Evolutionary conservation across 345 rosid genomes (phyloP).

Genomic region (Brassica juncea): DNA sequence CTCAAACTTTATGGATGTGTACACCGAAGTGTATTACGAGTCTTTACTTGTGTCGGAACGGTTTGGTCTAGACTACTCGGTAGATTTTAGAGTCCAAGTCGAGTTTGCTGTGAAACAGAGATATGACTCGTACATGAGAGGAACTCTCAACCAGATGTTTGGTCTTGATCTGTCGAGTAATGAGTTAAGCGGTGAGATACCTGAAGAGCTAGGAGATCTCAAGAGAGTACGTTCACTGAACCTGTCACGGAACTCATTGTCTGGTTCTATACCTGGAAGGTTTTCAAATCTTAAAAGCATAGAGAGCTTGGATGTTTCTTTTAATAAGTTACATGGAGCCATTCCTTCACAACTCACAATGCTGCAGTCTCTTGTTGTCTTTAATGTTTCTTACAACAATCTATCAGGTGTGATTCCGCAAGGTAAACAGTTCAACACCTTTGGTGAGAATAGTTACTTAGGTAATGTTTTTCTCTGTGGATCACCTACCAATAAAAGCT

Average conservation of each 20-base stretch:
- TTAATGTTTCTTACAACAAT: conserved; percentile 32
- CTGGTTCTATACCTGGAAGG: conserved; percentile 24
- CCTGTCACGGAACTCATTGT: conserved; percentile 18
- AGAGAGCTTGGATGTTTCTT: conserved; percentile 33
- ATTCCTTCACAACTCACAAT: conserved; percentile 22
- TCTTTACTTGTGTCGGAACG: conserved; percentile 16
- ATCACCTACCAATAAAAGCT: conserved; percentile 18
- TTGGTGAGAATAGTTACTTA: conserved; percentile 25
- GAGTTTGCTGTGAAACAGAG: conserved; percentile 33
- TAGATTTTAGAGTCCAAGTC: conserved; percentile 19
- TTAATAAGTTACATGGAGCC: conserved; percentile 25
- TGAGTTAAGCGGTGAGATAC: conserved; percentile 29
- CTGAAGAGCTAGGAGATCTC: conserved; percentile 25
- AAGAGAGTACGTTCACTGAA: conserved; percentile 28
- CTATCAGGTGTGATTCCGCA: conserved; percentile 28
- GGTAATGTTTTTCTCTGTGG: conserved; percentile 27
- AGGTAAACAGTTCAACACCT: conserved; percentile 26
- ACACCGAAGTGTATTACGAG: conserved; percentile 1
- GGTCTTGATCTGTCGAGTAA: conserved; percentile 38
- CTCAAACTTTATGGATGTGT: conserved; percentile 18
- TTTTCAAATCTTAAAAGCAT: conserved; percentile 22
- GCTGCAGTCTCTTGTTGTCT: conserved; percentile 21
- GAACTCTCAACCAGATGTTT: conserved; percentile 24
- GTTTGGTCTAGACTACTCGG: conserved; percentile 6
- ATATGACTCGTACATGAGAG: conserved; percentile 29